Evolutionary conservation across 2,329 filamentous ascomycete genomes (phyloP).

Genomic region (Fusarium domesticum): DNA sequence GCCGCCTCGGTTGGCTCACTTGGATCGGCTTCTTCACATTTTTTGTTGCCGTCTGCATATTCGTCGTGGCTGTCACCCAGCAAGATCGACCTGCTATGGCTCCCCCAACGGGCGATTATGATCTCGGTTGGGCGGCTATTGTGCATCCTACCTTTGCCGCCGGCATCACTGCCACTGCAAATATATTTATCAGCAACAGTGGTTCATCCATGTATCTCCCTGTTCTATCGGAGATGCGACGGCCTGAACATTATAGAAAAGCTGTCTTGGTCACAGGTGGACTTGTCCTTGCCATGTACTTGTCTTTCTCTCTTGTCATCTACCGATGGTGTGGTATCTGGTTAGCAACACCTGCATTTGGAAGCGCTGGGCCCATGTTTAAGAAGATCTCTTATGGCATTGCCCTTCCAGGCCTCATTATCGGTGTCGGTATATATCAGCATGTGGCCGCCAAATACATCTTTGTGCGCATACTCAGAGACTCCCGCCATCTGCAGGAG

Average conservation of each 20-base stretch:
- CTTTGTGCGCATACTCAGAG: conserved; percentile 39
- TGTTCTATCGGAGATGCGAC: conserved; percentile 53
- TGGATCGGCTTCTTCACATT: conserved; percentile 53
- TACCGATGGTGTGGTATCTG: conserved; percentile 31
- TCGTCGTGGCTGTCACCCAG: conserved; percentile 43
- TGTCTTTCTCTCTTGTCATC: conserved; percentile 31
- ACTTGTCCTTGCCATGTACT: conserved; percentile 28
- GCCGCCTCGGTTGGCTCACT: conserved; percentile 50
- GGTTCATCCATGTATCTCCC: conserved; percentile 37
- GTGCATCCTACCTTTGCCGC: conserved; percentile 51
- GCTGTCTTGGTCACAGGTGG: conserved; percentile 24
- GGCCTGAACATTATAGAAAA: conserved; percentile 25
- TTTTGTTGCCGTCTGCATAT: conserved; percentile 54
- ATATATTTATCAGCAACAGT: conserved; percentile 54
- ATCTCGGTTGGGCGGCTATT: conserved; percentile 52
- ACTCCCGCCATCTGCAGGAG: conserved; percentile 36
- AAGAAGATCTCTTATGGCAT: conserved; percentile 35
- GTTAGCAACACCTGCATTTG: conserved; percentile 32
- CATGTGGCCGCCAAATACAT: conserved; percentile 42
- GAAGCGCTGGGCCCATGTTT: conserved; percentile 27
- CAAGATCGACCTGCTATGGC: conserved; percentile 54
- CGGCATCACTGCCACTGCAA: conserved; percentile 51
- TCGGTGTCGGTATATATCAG: conserved; percentile 34
- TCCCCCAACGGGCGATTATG: conserved; percentile 51
- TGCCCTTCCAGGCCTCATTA: conserved; percentile 28